Percentiles rank a stretch among this genome's conserved stretches.
phyloP scores from a whole-genome alignment of 305 asterid genomes.

The Rubia occidens region DNA sequence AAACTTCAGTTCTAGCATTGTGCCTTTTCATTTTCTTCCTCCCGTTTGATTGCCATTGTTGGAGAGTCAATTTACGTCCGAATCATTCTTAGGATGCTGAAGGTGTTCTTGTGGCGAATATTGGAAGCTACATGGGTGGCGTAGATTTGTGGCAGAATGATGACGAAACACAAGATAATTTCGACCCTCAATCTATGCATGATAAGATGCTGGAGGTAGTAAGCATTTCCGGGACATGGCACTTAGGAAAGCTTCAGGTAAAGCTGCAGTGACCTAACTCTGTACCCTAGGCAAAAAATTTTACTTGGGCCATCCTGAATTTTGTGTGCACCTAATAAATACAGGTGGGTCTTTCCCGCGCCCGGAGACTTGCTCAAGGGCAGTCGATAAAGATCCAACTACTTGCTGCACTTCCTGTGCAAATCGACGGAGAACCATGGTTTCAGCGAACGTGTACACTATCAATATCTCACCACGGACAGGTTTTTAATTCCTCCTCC shows the following conservation, averaged over 20 bases:
- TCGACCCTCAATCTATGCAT: conserved; percentile 97
- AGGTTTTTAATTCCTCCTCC: conserved; percentile 34
- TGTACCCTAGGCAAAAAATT: not conserved
- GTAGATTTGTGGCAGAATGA: conserved; percentile 98
- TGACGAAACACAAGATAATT: conserved; percentile 74
- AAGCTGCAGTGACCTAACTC: not conserved
- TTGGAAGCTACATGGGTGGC: conserved; percentile 78
- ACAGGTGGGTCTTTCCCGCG: conserved; percentile 93
- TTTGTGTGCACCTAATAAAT: not conserved
- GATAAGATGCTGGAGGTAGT: conserved; percentile 65
- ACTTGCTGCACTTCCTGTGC: conserved; percentile 78
- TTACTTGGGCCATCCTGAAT: not conserved
- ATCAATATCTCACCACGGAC: conserved; percentile 82
- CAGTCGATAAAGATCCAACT: conserved; percentile 82
- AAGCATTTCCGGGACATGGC: conserved; percentile 93
- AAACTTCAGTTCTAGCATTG: not conserved
- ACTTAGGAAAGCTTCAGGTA: conserved; percentile 97
- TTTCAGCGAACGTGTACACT: conserved; percentile 76
- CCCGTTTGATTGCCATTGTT: not conserved
- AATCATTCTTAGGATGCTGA: conserved; percentile 66
- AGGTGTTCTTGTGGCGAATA: conserved; percentile 88
- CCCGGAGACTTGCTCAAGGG: conserved; percentile 92
- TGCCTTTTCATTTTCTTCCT: not conserved
- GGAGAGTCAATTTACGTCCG: not conserved
- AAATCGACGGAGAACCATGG: conserved; percentile 98